Percentiles rank a stretch among this genome's conserved stretches.
phyloP scores from a whole-genome alignment of 164 flowering plant species.

The Kalanchoe fedtschenkoi region DNA sequence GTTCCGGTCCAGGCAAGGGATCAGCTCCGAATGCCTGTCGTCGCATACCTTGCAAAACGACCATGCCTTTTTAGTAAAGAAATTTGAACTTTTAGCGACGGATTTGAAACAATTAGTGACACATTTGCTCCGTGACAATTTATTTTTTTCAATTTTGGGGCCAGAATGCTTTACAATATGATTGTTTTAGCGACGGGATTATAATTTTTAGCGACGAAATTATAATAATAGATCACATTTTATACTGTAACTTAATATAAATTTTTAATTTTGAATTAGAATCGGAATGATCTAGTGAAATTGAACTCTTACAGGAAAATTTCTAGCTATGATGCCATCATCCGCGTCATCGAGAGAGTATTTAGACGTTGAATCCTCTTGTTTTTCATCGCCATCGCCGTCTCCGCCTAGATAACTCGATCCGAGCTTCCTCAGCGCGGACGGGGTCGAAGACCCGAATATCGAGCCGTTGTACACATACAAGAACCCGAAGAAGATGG shows the following conservation, averaged over 20 bases:
- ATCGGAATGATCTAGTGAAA: too few species aligned
- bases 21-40: conserved; percentile 33
- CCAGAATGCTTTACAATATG: too few species aligned
- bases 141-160: too few species aligned
- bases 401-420: conserved; percentile 70
- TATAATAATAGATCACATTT: too few species aligned
- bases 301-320: conserved; percentile 75
- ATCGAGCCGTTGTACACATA: conserved; percentile 49
- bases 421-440: conserved; percentile 64
- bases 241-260: too few species aligned
- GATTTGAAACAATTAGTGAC: too few species aligned
- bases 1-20: conserved; percentile 34
- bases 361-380: conserved; percentile 34
- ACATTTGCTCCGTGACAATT: too few species aligned
- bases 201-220: too few species aligned
- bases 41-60: conserved; percentile 26
- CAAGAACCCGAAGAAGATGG: conserved; percentile 41
- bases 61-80: too few species aligned
- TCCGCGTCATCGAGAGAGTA: conserved; percentile 50
- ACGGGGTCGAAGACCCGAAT: conserved; percentile 39
- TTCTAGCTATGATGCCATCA: conserved; percentile 43
- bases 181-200: too few species aligned
- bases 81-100: too few species aligned
- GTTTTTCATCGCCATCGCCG: conserved; percentile 58
- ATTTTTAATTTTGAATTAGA: too few species aligned